phyloP scores from a whole-genome alignment of 441 rosid species.

The Euphorbia corollata region DNA sequence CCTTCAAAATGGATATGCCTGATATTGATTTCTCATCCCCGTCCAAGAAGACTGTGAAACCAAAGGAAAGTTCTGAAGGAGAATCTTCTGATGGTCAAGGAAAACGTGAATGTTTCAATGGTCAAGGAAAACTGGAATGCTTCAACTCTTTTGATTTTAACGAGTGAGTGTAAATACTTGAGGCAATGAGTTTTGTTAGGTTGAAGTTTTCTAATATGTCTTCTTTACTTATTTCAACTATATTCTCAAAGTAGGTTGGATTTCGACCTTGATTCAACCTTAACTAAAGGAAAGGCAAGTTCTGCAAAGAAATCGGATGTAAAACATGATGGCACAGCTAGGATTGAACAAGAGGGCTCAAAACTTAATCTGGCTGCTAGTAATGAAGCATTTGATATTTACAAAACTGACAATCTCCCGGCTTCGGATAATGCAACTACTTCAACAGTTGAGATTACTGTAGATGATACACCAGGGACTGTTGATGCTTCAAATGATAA shows the following conservation, averaged over 20 bases:
- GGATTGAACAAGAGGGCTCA: slow-evolving; percentile 22
- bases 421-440: slow-evolving; percentile 8
- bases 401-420: slow-evolving; percentile 10
- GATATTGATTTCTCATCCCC: slow-evolving; percentile 76
- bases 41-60: slow-evolving; percentile 38
- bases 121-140: slow-evolving; percentile 35
- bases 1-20: slow-evolving; percentile 75
- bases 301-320: slow-evolving; percentile 25
- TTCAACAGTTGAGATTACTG: slow-evolving; percentile 20
- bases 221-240: slow-evolving; percentile 22
- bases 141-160: slow-evolving; percentile 68
- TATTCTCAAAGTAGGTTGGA: slow-evolving; percentile 41
- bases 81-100: slow-evolving; percentile 35
- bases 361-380: slow-evolving; percentile 19
- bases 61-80: slow-evolving; percentile 45
- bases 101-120: slow-evolving; percentile 38
- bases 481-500: slow-evolving; percentile 24
- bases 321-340: slow-evolving; percentile 27
- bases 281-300: slow-evolving; percentile 29
- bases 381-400: slow-evolving; percentile 23
- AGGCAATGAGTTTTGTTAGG: slow-evolving; percentile 1
- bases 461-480: slow-evolving; percentile 17
- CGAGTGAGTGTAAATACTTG: slow-evolving; percentile 36
- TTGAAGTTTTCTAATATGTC: slow-evolving; percentile 1
- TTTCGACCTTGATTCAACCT: slow-evolving; percentile 41